Base-by-base conservation (phyloP, 1,139 yeast species). In the Taphrina communis region DNA sequence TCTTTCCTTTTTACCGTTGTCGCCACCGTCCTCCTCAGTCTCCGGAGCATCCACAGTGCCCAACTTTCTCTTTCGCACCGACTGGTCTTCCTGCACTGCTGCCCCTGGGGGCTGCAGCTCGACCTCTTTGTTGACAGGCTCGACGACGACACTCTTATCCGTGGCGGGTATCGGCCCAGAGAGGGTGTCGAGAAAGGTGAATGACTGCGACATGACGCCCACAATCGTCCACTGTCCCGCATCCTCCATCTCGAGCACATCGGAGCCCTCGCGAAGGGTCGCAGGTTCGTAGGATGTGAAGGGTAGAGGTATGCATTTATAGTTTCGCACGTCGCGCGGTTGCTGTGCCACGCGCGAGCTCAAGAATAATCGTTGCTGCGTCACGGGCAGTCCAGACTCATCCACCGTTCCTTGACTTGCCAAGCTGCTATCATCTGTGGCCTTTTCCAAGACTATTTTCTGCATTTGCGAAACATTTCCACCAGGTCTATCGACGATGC, bases 401-500 rank as follows among this genome's bases (percentile, higher is more conserved):
- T 52, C 17, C 44, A 19, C n/a, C 12, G 11, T 17, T n/a, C n/a
- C 46, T 46, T 21, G 51, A 14, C 7, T 25, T 4, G 48, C 59
- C 25, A 52, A 8, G 14, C 5, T 38, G 21, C 9, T 36, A 25
- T 1, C 0, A 25, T 55, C 44, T 21, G n/a, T 11, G 46, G 39
- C 58, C 41, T 42, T 56, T 48, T 67, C 70, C 42, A 68, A 56
- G 39, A 63, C 56, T 41, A 68, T 50, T 31, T 55, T 57, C 39
- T 63, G 68, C 70, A 68, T 68, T 52, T 68, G 70, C 42, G 63
- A 57, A 25, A 68, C 50, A 41, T 50, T 56, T 9, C 68, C 70
- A 17, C 36, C 31, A 8, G 46, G 65, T 17, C 51, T 61, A 9
- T 61, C 65, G 9, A 46, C 60, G 52, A 68, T 63, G 53, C n/a